phyloP scores from a whole-genome alignment of 2,329 filamentous ascomycete genomes.

The Botrytis elliptica region DNA sequence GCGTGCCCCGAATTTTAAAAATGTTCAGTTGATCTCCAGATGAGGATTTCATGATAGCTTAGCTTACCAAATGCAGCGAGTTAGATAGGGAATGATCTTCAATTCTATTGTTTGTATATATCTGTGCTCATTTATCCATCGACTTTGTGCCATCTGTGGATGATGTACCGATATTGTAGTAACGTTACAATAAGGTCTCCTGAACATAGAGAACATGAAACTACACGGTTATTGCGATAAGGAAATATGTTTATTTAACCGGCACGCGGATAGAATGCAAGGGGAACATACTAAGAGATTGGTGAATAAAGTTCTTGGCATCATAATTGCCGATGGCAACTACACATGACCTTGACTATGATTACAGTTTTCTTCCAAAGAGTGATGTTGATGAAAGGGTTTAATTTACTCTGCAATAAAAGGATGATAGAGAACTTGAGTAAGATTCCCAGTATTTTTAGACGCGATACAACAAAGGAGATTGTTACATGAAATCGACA shows the following conservation, averaged over 20 bases:
- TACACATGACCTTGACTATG: background rate
- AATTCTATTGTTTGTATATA: background rate
- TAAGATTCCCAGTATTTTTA: background rate
- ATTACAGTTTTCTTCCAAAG: background rate
- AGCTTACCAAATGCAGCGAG: background rate
- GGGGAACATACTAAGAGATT: background rate
- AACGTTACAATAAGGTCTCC: slow-evolving; percentile 7
- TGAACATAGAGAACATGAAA: background rate
- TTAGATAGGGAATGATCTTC: background rate
- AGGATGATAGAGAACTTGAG: background rate
- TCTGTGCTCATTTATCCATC: background rate
- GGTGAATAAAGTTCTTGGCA: background rate
- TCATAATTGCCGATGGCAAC: background rate
- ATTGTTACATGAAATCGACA: background rate
- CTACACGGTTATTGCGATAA: background rate
- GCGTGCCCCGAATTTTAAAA: background rate
- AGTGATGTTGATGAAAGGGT: background rate
- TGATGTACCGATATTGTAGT: background rate
- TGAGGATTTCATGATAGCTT: background rate
- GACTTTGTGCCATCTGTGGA: background rate
- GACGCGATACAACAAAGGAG: background rate
- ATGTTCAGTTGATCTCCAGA: background rate
- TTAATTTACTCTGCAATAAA: background rate
- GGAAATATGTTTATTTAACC: background rate
- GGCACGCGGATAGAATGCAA: slow-evolving; percentile 3